Evolutionary conservation across 2,329 filamentous ascomycete species (phyloP).

Genomic region (Aspergillus fijiensis): DNA sequence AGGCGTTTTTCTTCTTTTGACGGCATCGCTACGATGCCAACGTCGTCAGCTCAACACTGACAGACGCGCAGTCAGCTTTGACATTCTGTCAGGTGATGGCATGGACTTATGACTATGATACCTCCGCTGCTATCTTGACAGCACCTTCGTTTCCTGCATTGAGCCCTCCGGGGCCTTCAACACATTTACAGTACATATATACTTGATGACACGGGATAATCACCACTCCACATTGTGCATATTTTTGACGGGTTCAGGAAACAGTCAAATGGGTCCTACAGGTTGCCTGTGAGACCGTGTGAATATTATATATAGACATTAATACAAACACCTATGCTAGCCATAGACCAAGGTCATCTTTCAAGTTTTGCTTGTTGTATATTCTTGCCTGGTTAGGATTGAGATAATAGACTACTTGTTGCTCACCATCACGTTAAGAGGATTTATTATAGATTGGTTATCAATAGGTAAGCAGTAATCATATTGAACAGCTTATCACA

Average conservation of each 20-base stretch:
- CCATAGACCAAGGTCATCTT: not conserved
- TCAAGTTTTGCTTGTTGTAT: not conserved
- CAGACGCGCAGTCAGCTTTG: not conserved
- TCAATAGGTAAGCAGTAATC: too few relatives aligned
- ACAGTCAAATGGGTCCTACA: slow-evolving; percentile 1
- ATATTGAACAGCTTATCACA: too few relatives aligned
- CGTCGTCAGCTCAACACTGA: not conserved
- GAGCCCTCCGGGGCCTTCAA: not conserved
- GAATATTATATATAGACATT: slow-evolving; percentile 7
- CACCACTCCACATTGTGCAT: slow-evolving; percentile 14
- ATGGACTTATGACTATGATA: not conserved
- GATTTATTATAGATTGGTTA: too few relatives aligned
- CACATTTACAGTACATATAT: not conserved
- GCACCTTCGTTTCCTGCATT: not conserved
- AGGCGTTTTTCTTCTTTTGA: slow-evolving; percentile 12
- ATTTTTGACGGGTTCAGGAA: slow-evolving; percentile 14
- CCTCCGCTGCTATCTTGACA: not conserved
- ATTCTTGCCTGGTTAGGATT: too few relatives aligned
- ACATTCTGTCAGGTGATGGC: not conserved
- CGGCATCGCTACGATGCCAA: not conserved
- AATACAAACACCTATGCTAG: slow-evolving; percentile 1
- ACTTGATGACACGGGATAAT: not conserved
- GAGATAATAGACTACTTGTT: too few relatives aligned
- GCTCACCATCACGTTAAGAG: too few relatives aligned
- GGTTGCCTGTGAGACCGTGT: slow-evolving; percentile 7